Evolutionary conservation across 2,329 filamentous ascomycete species (phyloP), one percentile per base, ranked within the genome.

Genomic region (Alternaria incomplexa): DNA sequence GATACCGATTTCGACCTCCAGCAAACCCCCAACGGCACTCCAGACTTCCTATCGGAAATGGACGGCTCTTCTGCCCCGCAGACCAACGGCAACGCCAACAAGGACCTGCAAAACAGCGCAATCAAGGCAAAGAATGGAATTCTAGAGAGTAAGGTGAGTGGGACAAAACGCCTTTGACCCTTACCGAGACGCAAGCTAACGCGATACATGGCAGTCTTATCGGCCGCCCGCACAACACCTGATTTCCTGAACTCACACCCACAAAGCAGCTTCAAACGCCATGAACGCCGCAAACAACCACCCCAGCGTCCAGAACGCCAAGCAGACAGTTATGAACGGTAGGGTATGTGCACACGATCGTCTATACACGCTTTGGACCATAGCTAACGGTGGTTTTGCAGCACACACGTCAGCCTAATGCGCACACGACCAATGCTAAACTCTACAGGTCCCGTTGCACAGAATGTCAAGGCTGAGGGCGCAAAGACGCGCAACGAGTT

Each of bases 401-500:
- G 73, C 70, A 74, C 69, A 77, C 75, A 61, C 65, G 51, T 67
- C 68, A 67, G 64, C 70, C 62, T 44, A 28, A 54, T 60, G 59
- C 56, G 40, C 59, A 61, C 64, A 63, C 55, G 58, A 66, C 62
- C 40, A 64, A 63, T 50, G 69, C 77, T 80, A 66, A 80, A 62
- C 54, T 50, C 53, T 51, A 46, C 65, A 82, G 85, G 86, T 58
- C 87, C 88, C 48, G 81, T 88, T 63, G 86, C 84, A 61, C 82
- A 88, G 69, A 85, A 83, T 68, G 83, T 86, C 73, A 87, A 85
- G 76, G 82, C 83, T 63, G 84, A 89, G 79, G 82, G 83, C 61
- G 82, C 82, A 68, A 85, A 85, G 76, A 88, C 88, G 50, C 80
- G 81, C 70, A 81, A 83, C 66, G 87, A 89, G 78, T 85, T 89